Evolutionary conservation across 164 flowering plant species (phyloP), one percentile per base, ranked within the genome.

Genomic region (Vitis amurensis): DNA sequence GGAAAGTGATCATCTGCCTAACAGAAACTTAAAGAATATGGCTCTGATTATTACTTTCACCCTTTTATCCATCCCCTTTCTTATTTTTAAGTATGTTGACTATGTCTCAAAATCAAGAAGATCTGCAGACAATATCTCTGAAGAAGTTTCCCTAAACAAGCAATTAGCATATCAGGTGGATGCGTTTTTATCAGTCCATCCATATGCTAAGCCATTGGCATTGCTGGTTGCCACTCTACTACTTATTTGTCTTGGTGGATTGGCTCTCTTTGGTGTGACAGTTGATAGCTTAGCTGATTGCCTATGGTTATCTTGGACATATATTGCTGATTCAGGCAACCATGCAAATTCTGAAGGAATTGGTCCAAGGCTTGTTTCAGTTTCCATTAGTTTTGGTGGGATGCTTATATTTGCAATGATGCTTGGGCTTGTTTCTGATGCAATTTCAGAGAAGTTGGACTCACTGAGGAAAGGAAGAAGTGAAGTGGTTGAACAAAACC

Each of bases 351-450:
- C 92, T 64, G 88, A 79, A 67, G 91, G 91, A 37, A 68, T 86
- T 69, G 91, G 97, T 70, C 88, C 89, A 2, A 77, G 88, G 71
- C 74, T 89, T 31, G 93, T 91, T 63, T 89, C 96, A 1, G 85
- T 91, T 63, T 86, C 92, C 29, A 85, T 91, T 68, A 91, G 92
- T 74, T 91, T 86, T 77, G 97, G 93, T 63, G 94, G 97, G 68
- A 89, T 91, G 97, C 91, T 91, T 69, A 83, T 89, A 81, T 91
- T 89, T 87, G 94, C 97, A 14, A 91, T 88, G 97, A 91, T 91
- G 97, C 94, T 91, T 63, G 97, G 94, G 67, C 91, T 91, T 68
- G 92, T 91, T 51, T 89, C 97, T 74, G 97, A 91, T 86, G 87
- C 92, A 11, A 91, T 91, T 23, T 91, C 94, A 7, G 94, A 91